Evolutionary conservation across 225 moss, liverwort and hornwort species (phyloP).

Genomic region (Marchantia polymorpha): DNA sequence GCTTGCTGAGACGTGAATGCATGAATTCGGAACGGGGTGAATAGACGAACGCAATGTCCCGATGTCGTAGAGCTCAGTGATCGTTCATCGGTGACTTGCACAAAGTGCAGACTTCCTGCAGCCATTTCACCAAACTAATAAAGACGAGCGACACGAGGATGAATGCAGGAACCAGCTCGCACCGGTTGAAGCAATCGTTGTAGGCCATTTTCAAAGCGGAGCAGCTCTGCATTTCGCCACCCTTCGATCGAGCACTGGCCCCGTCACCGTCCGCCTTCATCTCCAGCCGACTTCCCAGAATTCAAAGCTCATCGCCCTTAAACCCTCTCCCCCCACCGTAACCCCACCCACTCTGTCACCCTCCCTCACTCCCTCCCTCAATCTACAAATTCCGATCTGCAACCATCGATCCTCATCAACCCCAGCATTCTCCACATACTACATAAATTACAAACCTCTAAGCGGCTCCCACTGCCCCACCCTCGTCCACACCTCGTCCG

Average conservation of each 20-base stretch:
- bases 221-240: conserved; percentile 35
- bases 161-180: neutral
- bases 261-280: conserved; percentile 27
- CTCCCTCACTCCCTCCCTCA: neutral
- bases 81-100: too few species aligned
- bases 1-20: neutral
- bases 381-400: neutral
- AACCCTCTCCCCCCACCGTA: neutral
- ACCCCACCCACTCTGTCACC: too few species aligned
- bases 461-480: neutral
- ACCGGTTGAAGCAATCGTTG: conserved; percentile 55
- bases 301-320: conserved; percentile 11
- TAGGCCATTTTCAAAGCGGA: conserved; percentile 44
- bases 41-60: too few species aligned
- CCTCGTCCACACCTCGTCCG: neutral
- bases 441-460: neutral
- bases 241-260: conserved; percentile 20
- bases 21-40: too few species aligned
- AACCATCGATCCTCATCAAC: neutral
- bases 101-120: too few species aligned
- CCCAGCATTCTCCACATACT: neutral
- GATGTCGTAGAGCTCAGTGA: too few species aligned
- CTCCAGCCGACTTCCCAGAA: too few species aligned
- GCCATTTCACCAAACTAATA: too few species aligned
- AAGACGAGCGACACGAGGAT: too few species aligned